Conservation (phyloP, 768 basidiomycete species). For the Suillus brevipes region DNA sequence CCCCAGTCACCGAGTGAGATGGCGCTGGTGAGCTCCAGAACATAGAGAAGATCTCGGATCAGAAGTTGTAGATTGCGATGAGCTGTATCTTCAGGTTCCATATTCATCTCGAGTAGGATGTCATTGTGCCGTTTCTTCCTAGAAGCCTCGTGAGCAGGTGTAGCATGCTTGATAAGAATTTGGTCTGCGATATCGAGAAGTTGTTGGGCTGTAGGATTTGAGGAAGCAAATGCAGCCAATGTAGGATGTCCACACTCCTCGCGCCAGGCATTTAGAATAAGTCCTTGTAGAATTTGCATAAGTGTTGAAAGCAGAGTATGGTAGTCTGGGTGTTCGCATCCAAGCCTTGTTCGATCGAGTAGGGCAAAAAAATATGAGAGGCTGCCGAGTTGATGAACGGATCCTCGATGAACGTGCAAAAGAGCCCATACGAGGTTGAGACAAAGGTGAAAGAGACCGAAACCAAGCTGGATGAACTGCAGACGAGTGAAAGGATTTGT, state of each 20-base stretch:
- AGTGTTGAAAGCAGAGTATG: conserved; percentile 35
- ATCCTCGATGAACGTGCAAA: conserved; percentile 30
- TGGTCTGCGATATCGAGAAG: conserved; percentile 18
- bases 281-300: conserved; percentile 34
- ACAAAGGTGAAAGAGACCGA: conserved; percentile 35
- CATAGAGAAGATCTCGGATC: conserved; percentile 31
- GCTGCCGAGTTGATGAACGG: conserved; percentile 23
- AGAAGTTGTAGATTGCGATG: conserved; percentile 29
- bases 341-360: conserved; percentile 28
- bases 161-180: conserved; percentile 29
- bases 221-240: conserved; percentile 19
- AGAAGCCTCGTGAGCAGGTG: conserved; percentile 5
- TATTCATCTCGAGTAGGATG: no score
- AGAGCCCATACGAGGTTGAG: conserved; percentile 38
- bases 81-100: conserved; percentile 18
- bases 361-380: conserved; percentile 32
- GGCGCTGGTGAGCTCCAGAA: conserved; percentile 30
- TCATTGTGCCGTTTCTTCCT: background rate
- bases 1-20: conserved; percentile 35
- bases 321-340: conserved; percentile 35
- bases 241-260: conserved; percentile 18
- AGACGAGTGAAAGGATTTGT: conserved; percentile 23
- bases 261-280: conserved; percentile 37
- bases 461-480: conserved; percentile 25
- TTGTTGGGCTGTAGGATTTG: conserved; percentile 26